Percentiles rank a stretch among this genome's conserved stretches.
Evolutionary conservation across 257 asterid genomes (phyloP).

Genomic region (Solanum medicagineum): DNA sequence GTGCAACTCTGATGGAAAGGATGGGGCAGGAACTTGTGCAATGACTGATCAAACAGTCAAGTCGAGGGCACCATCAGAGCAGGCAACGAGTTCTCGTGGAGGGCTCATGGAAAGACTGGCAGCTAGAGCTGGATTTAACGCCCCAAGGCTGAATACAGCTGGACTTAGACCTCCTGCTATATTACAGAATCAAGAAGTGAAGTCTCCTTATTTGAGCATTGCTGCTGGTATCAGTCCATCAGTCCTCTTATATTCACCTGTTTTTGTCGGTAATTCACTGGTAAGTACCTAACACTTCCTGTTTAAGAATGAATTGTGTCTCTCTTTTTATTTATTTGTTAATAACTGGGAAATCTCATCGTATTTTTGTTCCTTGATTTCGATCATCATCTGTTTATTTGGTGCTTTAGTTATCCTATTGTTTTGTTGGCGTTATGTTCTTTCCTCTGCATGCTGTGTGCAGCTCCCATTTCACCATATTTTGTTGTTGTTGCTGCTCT

Average conservation of each 20-base stretch:
- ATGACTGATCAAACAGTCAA: conserved; percentile 8
- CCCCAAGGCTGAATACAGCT: conserved; percentile 62
- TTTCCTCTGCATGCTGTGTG: background rate
- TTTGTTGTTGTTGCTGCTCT: background rate
- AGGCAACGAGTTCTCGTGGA: conserved; percentile 30
- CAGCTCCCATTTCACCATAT: background rate
- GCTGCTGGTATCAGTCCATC: conserved; percentile 78
- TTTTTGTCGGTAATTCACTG: conserved; percentile 49
- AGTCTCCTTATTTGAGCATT: conserved; percentile 54
- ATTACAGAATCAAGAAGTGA: conserved; percentile 32
- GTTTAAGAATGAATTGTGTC: background rate
- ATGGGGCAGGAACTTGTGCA: conserved; percentile 6
- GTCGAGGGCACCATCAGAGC: conserved; percentile 15
- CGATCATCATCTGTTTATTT: background rate
- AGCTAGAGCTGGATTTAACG: conserved; percentile 70
- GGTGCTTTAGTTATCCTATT: background rate
- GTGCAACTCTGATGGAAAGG: conserved; percentile 4
- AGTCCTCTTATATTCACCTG: conserved; percentile 71
- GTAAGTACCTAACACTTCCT: conserved; percentile 17
- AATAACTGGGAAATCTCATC: background rate
- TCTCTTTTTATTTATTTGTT: background rate
- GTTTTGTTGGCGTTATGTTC: background rate
- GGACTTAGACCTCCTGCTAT: conserved; percentile 32
- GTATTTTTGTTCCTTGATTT: background rate
- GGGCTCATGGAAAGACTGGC: conserved; percentile 72